Evolutionary conservation across 108 stramenopile genomes (phyloP), one percentile per base, ranked within the genome.

Genomic region (Cylindrotheca fusiformis): DNA sequence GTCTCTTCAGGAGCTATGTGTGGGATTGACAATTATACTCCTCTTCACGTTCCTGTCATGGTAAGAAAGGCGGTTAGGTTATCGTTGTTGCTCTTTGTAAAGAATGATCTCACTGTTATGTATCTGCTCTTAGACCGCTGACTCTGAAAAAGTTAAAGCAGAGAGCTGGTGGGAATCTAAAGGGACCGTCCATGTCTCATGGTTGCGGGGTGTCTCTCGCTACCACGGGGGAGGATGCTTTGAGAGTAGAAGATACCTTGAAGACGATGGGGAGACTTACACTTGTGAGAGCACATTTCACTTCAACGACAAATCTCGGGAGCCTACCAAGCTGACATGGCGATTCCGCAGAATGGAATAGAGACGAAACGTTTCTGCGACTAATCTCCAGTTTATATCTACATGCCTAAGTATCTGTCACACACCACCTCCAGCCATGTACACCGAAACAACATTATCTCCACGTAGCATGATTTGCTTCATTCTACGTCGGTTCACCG

Each of bases 361-460:
- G 10, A 57, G 31, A 57, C 31, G 55, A 31, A 20, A 52, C 51
- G 10, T 4, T 20, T 24, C 32, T 6, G 23, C 12, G 8, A 52
- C 20, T 52, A 20, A 20, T 12, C 8, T 52, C 8, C 12, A 12
- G 8, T 12, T 8, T 8, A 20, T 12, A 19, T 12, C 12, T 52
- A 52, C 20, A 12, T 19, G 14, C n/a, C 12, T 19, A 12, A 20
- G 8, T 52, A 8, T 49, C 28, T 27, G 14, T 6, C 6, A 14
- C 36, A 41, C 47, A 27, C 48, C 48, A 22, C 6, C 51, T 52
- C 47, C 26, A n/a, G 85, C 92, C 52, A 74, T 75, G 71, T 87
- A 93, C 2, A 90, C 73, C 73, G 83, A 74, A 26, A 93, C 88
- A 27, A 93, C 87, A 69, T 74, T 86, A 54, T 93, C 92, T 26